Conservation (phyloP, 192 early-diverging fungal species). For the Coemansia sp. region DNA sequence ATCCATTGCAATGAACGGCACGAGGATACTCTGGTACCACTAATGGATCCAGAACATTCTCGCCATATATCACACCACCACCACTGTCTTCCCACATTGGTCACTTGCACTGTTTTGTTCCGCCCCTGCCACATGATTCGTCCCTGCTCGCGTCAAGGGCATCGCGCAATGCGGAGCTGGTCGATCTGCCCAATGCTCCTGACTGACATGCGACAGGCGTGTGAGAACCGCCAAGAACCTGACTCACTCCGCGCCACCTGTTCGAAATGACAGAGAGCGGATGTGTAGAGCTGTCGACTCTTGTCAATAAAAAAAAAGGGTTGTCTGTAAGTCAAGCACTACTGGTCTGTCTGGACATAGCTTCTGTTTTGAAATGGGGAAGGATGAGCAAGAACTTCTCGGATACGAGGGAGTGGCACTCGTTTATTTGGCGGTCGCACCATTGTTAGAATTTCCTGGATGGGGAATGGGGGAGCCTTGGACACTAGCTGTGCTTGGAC, state of each 20-base stretch:
- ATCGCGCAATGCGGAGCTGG: slow-evolving; percentile 2
- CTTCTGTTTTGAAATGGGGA: neutral
- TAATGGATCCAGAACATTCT: neutral
- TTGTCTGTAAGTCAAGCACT: neutral
- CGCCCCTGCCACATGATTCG: slow-evolving; percentile 1
- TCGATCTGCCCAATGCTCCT: neutral
- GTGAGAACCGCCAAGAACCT: neutral
- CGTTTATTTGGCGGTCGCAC: neutral
- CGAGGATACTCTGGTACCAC: neutral
- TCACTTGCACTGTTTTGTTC: neutral
- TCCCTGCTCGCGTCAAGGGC: neutral
- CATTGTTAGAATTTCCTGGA: neutral
- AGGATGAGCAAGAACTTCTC: neutral
- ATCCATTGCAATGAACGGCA: neutral
- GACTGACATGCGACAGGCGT: neutral
- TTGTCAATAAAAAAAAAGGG: neutral
- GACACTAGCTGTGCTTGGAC: neutral
- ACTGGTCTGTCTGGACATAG: neutral
- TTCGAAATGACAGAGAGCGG: no score
- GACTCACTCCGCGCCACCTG: neutral
- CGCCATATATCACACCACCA: neutral
- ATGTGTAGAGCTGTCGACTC: no score
- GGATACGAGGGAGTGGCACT: neutral
- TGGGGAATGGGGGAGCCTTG: neutral
- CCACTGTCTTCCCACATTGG: neutral